Evolutionary conservation across 1,139 yeast genomes (phyloP).

Genomic region (Magnusiomyces magnusii): DNA sequence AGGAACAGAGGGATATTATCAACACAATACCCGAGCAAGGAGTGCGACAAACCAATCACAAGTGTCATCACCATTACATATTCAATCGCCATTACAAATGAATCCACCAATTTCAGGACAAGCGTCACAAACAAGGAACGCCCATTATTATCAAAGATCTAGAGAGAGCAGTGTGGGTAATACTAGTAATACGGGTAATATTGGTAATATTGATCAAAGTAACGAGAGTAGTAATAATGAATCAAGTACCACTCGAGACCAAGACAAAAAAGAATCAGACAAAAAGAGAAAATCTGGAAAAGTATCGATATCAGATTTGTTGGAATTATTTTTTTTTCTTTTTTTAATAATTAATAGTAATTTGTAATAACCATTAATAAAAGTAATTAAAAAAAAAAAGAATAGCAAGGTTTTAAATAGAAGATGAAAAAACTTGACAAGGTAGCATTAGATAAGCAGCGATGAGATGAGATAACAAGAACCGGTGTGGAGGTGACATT

Average conservation of each 20-base stretch:
- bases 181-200: too few relatives aligned
- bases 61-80: background rate
- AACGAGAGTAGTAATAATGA: too few relatives aligned
- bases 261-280: background rate
- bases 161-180: too few relatives aligned
- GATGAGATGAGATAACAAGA: background rate
- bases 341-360: background rate
- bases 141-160: too few relatives aligned
- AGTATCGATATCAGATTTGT: background rate
- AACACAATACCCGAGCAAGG: background rate
- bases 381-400: too few relatives aligned
- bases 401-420: background rate
- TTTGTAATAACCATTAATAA: too few relatives aligned
- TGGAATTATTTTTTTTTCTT: background rate
- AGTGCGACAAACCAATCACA: background rate
- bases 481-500: background rate
- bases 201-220: too few relatives aligned
- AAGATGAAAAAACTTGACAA: too few relatives aligned
- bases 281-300: background rate
- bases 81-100: background rate
- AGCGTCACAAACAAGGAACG: too few relatives aligned
- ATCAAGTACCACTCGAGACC: too few relatives aligned
- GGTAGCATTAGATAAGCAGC: background rate
- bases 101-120: background rate
- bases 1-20: background rate